These are phyloP conservation scores for Macrocybe gigantea DNA, from an alignment of 768 basidiomycete genomes.

Conservation along the genomic window DNA sequence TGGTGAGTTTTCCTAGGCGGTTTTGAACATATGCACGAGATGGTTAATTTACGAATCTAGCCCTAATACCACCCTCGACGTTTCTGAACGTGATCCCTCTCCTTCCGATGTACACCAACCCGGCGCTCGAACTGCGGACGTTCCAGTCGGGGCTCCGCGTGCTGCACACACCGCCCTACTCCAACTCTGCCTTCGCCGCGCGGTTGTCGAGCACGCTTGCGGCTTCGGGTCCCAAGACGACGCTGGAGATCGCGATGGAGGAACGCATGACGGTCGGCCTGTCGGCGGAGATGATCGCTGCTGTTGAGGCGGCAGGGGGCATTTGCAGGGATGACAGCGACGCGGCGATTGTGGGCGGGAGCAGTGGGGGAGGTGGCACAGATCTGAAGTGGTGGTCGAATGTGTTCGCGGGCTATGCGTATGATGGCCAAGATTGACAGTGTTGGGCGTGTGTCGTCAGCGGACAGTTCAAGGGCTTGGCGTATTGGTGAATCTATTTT, in stretches of 20 bases:
- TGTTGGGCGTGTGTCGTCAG: neutral
- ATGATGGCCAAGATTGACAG: slow-evolving; percentile 56
- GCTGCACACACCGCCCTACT: slow-evolving; percentile 78
- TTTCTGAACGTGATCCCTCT: slow-evolving; percentile 72
- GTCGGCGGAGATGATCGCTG: slow-evolving; percentile 70
- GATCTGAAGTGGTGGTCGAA: slow-evolving; percentile 75
- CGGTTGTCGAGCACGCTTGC: slow-evolving; percentile 55
- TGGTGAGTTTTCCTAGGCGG: slow-evolving; percentile 40
- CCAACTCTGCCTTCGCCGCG: slow-evolving; percentile 58
- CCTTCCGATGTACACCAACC: slow-evolving; percentile 58
- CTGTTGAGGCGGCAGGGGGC: slow-evolving; percentile 63
- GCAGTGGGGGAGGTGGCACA: slow-evolving; percentile 38
- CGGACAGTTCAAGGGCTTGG: no score
- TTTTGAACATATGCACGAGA: neutral
- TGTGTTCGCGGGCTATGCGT: slow-evolving; percentile 58
- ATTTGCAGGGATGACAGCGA: slow-evolving; percentile 72
- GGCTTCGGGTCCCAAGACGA: slow-evolving; percentile 47
- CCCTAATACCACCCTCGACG: slow-evolving; percentile 85
- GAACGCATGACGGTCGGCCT: slow-evolving; percentile 73
- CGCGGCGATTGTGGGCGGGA: slow-evolving; percentile 28
- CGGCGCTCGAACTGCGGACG: slow-evolving; percentile 59
- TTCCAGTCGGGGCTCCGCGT: slow-evolving; percentile 76
- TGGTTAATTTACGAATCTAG: slow-evolving; percentile 29
- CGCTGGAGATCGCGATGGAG: slow-evolving; percentile 62
- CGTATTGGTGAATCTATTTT: no score